Evolutionary conservation across 129 eudicot genomes (phyloP).

Genomic region (Pseudognaphalium luteoalbum): DNA sequence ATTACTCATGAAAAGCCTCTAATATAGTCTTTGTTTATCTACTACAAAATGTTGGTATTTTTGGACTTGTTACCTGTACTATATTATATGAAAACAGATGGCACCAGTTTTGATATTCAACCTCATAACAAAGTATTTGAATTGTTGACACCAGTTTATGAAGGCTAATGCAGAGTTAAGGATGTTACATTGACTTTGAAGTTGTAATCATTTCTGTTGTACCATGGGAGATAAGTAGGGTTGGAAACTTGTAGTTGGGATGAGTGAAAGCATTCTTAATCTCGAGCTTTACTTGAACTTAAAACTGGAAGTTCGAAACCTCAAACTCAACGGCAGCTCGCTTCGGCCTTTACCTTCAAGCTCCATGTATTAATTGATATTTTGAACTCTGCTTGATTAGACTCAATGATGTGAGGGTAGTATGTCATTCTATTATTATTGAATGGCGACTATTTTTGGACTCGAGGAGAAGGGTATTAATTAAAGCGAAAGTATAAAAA

Average conservation of each 20-base stretch:
- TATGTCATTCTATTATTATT: too few species aligned
- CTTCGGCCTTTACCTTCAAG: neutral
- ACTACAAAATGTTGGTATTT: neutral
- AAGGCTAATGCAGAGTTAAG: too few species aligned
- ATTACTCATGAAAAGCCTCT: constrained; percentile 14
- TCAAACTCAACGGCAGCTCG: too few species aligned
- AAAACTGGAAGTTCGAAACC: too few species aligned
- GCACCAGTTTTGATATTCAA: neutral
- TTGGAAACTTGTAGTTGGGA: neutral
- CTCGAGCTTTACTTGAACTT: neutral
- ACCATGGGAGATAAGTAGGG: neutral
- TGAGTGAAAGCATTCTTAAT: neutral
- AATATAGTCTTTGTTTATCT: constrained; percentile 9
- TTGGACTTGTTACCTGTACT: neutral
- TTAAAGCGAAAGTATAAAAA: too few species aligned
- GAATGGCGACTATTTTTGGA: too few species aligned
- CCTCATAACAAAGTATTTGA: neutral
- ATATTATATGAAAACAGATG: neutral
- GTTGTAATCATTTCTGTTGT: neutral
- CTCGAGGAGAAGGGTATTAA: too few species aligned
- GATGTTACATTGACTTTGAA: neutral
- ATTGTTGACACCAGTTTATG: neutral
- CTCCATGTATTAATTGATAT: too few species aligned
- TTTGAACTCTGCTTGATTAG: too few species aligned
- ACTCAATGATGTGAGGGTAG: too few species aligned